Conservation (phyloP, 2,329 filamentous ascomycete species). For the Keithomyces neogunnii region DNA sequence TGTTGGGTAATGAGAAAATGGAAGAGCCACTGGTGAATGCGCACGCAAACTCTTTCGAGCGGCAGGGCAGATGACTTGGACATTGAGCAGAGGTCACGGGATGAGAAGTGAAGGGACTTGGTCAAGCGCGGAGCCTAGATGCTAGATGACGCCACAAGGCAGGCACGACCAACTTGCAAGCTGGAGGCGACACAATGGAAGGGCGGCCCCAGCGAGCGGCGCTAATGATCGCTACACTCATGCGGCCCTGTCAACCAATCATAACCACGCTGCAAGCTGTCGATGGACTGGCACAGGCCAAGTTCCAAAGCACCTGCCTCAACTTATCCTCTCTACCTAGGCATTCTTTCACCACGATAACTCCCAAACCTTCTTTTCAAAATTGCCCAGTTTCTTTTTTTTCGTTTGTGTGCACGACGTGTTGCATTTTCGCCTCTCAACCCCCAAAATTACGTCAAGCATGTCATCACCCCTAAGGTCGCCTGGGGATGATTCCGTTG, state of each 20-base stretch:
- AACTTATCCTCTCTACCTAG: too few species aligned
- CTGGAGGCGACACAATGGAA: too few species aligned
- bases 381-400: too few species aligned
- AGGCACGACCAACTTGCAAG: neutral
- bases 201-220: neutral
- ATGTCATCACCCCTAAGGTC: constrained; percentile 11
- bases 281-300: neutral
- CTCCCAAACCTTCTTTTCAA: too few species aligned
- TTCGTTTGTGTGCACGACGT: too few species aligned
- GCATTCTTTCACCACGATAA: too few species aligned
- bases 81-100: constrained; percentile 5
- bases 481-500: constrained; percentile 3
- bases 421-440: too few species aligned
- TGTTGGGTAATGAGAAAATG: neutral
- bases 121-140: neutral
- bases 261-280: neutral
- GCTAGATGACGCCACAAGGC: constrained; percentile 3
- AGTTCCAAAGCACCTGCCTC: too few species aligned
- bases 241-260: neutral
- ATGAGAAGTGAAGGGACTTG: constrained; percentile 4
- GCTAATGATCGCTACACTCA: neutral
- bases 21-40: neutral
- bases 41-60: neutral
- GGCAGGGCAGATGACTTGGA: constrained; percentile 2
- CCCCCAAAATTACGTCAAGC: neutral